Evolutionary conservation across 139 green algal species (phyloP).

Genomic region (Chlamydomonas applanata): DNA sequence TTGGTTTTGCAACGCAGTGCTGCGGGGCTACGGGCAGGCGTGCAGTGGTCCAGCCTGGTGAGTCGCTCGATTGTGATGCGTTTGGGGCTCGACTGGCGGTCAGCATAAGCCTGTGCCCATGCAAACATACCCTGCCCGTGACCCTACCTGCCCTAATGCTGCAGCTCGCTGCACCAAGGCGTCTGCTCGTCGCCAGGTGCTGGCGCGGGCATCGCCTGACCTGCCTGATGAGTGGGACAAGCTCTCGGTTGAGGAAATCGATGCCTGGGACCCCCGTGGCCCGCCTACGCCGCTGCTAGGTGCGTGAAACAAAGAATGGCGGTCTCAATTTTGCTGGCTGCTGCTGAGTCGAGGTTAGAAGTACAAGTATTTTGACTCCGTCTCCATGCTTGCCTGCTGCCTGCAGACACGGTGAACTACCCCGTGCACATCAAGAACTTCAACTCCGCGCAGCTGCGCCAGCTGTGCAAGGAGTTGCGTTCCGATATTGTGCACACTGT

Average conservation of each 20-base stretch:
- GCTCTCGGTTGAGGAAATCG: conserved; percentile 74
- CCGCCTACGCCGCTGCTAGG: conserved; percentile 86
- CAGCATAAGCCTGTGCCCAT: no score
- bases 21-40: conserved; percentile 25
- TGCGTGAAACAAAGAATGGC: no score
- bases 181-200: conserved; percentile 27
- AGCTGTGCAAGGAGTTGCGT: conserved; percentile 95
- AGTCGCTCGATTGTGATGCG: conserved; percentile 18
- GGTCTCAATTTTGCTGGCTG: neutral
- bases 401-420: conserved; percentile 92
- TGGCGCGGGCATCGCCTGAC: no score
- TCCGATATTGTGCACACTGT: conserved; percentile 92
- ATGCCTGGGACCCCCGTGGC: conserved; percentile 67
- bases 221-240: conserved; percentile 53
- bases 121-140: no score
- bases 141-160: no score
- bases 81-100: no score
- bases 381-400: neutral
- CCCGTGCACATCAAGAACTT: conserved; percentile 99
- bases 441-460: conserved; percentile 68
- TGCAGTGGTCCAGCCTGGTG: conserved; percentile 44
- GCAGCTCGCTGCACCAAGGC: no score
- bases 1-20: neutral
- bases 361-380: neutral
- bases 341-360: neutral